Conservation (phyloP, 345 rosid genomes). For the Abelmoschus esculentus region DNA sequence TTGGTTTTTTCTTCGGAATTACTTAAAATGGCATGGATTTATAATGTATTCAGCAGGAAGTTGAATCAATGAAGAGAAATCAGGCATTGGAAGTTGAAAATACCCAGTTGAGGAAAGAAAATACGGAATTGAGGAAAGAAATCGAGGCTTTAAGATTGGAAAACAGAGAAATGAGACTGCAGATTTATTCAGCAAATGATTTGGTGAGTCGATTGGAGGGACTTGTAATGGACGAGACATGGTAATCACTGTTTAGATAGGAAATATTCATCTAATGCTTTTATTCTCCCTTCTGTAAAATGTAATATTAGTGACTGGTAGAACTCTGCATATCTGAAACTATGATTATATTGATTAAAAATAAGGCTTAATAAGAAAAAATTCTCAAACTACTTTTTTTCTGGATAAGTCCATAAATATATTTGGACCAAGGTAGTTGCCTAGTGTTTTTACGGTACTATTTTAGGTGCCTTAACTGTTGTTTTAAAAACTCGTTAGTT, state of each 20-base stretch:
- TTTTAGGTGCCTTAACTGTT: too few relatives aligned
- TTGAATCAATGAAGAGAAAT: slow-evolving; percentile 15
- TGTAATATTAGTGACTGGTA: background rate
- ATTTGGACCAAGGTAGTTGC: too few relatives aligned
- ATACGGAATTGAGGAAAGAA: slow-evolving; percentile 12
- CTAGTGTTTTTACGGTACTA: too few relatives aligned
- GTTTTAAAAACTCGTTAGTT: too few relatives aligned
- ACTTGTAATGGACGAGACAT: slow-evolving; percentile 12
- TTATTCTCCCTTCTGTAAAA: background rate
- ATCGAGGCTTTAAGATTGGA: slow-evolving; percentile 19
- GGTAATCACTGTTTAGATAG: background rate
- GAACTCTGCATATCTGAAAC: too few relatives aligned
- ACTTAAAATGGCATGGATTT: slow-evolving; percentile 1
- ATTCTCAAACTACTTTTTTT: too few relatives aligned
- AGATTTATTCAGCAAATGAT: slow-evolving; percentile 2
- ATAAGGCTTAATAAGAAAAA: too few relatives aligned
- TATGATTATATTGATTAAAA: too few relatives aligned
- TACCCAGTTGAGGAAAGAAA: slow-evolving; percentile 24
- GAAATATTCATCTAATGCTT: background rate
- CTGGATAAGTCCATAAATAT: too few relatives aligned
- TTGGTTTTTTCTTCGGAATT: background rate
- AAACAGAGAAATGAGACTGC: slow-evolving; percentile 6
- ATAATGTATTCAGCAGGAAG: slow-evolving; percentile 10
- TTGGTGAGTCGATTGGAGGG: slow-evolving; percentile 21
- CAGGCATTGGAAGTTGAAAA: slow-evolving; percentile 17